Evolutionary conservation across 106 monocot species (phyloP), one percentile per base, ranked within the genome.

Genomic region (Dendrobium officinale): DNA sequence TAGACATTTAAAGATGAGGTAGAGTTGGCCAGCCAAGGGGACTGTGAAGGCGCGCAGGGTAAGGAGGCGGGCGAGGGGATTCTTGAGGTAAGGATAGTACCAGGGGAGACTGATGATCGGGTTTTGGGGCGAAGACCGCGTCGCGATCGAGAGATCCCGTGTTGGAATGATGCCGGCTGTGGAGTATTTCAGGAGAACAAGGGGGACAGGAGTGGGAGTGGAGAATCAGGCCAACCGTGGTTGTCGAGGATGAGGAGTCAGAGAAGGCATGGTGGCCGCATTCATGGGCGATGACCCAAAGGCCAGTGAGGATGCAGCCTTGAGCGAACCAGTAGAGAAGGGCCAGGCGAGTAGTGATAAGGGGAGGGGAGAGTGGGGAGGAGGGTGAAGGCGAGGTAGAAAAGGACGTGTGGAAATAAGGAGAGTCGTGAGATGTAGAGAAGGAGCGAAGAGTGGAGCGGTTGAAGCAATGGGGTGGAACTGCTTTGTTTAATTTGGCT

Each of bases 171-270:
- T 93, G 93, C 18, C 96, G 86, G 9, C 96, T 88, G 68, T 97
- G 93, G 84, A 86, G 90, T 90, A 90, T 80, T 97, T 97, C 92
- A 97, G 9, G 96, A 97, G 85, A 97, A n/a, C n/a, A n/a, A n/a
- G n/a, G 2, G 96, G 96, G 56, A 96, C 96, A 96, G 83, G 19
- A 96, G 85, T n/a, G 54, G 3, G 93, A 92, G 82, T 97, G 92
- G 72, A 97, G 88, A 31, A 92, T 47, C 33, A 97, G 80, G 22
- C 96, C 93, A 42, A 92, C 94, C 40, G 79, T 1, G 80, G 80
- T 97, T 89, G 78, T 94, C 90, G 11, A 97, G 83, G 44, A 90
- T 18, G 81, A 31, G 78, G 78, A 91, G 75, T 89, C 90, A 29
- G 90, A 90, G 88, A 97, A 96, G 56, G 93, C 93, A 72, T 96